phyloP scores from a whole-genome alignment of 495 filamentous ascomycete species.

The Penicillium flavigenum region DNA sequence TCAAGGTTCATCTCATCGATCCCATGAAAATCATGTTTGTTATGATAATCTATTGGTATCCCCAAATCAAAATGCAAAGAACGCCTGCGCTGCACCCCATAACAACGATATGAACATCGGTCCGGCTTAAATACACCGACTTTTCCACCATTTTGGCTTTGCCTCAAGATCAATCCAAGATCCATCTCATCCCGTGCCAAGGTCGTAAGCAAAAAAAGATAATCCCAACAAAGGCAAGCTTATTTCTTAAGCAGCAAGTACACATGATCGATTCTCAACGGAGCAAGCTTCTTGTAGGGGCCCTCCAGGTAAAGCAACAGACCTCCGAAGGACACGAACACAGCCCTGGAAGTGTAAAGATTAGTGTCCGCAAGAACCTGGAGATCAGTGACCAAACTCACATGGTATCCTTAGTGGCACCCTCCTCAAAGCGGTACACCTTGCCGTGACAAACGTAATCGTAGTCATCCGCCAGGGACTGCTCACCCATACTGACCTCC shows the following conservation, averaged over 20 bases:
- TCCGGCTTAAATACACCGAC: conserved; percentile 19
- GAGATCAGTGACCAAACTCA: conserved; percentile 45
- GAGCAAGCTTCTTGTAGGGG: conserved; percentile 92
- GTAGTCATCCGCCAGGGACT: conserved; percentile 82
- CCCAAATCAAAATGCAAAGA: conserved; percentile 31
- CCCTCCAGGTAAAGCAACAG: conserved; percentile 86
- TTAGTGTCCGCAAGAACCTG: not conserved
- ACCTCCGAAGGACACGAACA: conserved; percentile 90
- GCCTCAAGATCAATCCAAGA: conserved; percentile 2
- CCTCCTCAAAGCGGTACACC: conserved; percentile 96
- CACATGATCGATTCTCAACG: conserved; percentile 84
- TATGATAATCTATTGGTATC: conserved; percentile 33
- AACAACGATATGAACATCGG: conserved; percentile 28
- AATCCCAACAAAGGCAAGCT: conserved; percentile 12
- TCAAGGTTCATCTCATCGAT: conserved; percentile 4
- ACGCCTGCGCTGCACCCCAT: conserved; percentile 34
- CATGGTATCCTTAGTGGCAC: conserved; percentile 75
- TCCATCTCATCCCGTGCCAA: conserved; percentile 6
- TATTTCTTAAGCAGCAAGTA: conserved; percentile 94
- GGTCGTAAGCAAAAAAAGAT: conserved; percentile 10
- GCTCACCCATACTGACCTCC: conserved; percentile 68
- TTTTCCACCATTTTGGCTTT: conserved; percentile 14
- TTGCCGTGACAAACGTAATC: conserved; percentile 98
- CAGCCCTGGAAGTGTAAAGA: conserved; percentile 60
- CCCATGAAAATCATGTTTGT: conserved; percentile 19